Conservation (phyloP, 306 rosid genomes). For the Prunus davidiana region DNA sequence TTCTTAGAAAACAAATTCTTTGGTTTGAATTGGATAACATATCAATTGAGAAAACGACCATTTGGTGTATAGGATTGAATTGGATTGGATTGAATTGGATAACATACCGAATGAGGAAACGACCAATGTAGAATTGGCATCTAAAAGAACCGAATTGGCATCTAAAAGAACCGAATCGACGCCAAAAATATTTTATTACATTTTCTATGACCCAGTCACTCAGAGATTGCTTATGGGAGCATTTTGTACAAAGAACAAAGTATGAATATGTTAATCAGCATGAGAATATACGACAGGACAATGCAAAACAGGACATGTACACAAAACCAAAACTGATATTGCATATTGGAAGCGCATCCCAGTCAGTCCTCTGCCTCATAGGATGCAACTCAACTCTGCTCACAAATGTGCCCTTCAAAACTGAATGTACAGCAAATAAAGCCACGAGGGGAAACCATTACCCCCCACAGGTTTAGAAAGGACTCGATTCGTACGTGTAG, state of each 20-base stretch:
- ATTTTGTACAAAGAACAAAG: constrained; percentile 12
- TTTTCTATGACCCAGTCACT: background rate
- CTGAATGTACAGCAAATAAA: constrained; percentile 2
- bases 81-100: no score
- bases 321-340: constrained; percentile 19
- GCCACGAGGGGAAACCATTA: constrained; percentile 10
- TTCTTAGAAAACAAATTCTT: no score
- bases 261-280: background rate
- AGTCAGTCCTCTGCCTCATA: background rate
- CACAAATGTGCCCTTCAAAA: constrained; percentile 15
- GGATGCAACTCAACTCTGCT: constrained; percentile 7
- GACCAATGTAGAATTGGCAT: no score
- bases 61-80: no score
- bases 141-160: background rate
- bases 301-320: constrained; percentile 11
- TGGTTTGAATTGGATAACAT: no score
- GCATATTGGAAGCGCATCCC: background rate
- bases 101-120: no score
- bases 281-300: background rate
- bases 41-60: no score
- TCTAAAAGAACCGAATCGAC: background rate
- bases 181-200: background rate
- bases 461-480: constrained; percentile 24
- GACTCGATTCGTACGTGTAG: constrained; percentile 39
- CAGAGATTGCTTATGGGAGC: background rate